phyloP scores from a whole-genome alignment of 2,329 filamentous ascomycete genomes.

The Pseudocercospora vitis region DNA sequence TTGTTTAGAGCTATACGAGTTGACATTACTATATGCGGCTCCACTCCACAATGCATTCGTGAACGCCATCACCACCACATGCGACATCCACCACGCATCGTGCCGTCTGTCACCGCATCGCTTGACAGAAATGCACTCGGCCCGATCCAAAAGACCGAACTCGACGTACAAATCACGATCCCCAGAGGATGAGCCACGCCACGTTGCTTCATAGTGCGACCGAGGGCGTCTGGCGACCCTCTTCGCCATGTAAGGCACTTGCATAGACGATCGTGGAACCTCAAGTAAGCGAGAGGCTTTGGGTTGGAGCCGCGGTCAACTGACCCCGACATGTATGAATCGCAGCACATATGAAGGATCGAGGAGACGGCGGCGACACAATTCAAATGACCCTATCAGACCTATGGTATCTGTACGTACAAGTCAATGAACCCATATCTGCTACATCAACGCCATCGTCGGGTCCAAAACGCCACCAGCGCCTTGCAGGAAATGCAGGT shows the following conservation, averaged over 20 bases:
- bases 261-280: constrained; percentile 1
- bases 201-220: not conserved
- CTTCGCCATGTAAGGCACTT: constrained; percentile 3
- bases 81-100: not conserved
- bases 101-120: no score
- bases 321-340: not conserved
- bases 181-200: not conserved
- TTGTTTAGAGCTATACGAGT: not conserved
- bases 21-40: not conserved
- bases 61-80: no score
- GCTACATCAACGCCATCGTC: not conserved
- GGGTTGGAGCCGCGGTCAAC: not conserved
- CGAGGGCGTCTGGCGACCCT: not conserved
- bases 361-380: not conserved
- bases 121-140: not conserved
- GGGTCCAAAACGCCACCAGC: constrained; percentile 5
- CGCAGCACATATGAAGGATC: not conserved
- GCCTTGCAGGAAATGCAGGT: not conserved
- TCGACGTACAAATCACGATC: not conserved
- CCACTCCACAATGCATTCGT: no score
- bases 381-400: not conserved
- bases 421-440: not conserved
- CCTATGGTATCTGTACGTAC: constrained; percentile 1
- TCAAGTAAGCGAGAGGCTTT: not conserved
- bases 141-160: not conserved